A percentile compares a stretch with the other conserved stretches of the same genome.
phyloP scores from a whole-genome alignment of 225 moss, liverwort and hornwort species.

The Sphagnum tenellum region DNA sequence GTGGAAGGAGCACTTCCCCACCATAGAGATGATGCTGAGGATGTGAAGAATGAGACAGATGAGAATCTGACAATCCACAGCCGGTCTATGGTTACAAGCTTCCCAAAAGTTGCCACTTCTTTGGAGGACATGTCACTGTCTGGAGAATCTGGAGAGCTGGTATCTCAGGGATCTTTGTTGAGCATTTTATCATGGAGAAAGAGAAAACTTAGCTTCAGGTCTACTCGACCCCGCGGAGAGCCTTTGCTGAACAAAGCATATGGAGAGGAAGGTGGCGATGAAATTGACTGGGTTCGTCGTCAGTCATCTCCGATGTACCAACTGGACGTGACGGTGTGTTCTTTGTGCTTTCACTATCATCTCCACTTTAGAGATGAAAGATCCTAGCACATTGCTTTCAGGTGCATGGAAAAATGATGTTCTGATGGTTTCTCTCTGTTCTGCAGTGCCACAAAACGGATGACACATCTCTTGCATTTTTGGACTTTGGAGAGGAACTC shows the following conservation, averaged over 20 bases:
- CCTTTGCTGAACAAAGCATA: conserved; percentile 92
- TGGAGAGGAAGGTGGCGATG: conserved; percentile 99
- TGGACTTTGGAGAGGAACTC: conserved; percentile 83
- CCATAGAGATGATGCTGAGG: conserved; percentile 46
- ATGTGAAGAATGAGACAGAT: conserved; percentile 22
- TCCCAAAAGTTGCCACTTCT: conserved; percentile 35
- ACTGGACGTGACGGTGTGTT: conserved; percentile 40
- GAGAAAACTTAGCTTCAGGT: conserved; percentile 84
- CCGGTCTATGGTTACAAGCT: conserved; percentile 42
- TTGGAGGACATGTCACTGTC: conserved; percentile 40
- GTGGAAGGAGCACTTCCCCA: conserved; percentile 91
- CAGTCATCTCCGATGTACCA: conserved; percentile 57
- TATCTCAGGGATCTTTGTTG: conserved; percentile 55
- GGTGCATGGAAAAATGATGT: background rate
- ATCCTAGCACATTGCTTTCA: background rate
- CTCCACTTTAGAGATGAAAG: background rate
- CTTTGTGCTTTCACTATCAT: background rate
- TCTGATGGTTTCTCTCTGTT: background rate
- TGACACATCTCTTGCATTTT: conserved; percentile 17
- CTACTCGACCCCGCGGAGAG: conserved; percentile 83
- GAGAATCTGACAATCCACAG: conserved; percentile 62
- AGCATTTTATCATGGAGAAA: conserved; percentile 78
- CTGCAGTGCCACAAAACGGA: conserved; percentile 38
- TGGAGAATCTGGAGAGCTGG: conserved; percentile 35
- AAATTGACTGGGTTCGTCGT: conserved; percentile 97